Evolutionary conservation across 129 eudicot species (phyloP).

Genomic region (Flaveria trinervia): DNA sequence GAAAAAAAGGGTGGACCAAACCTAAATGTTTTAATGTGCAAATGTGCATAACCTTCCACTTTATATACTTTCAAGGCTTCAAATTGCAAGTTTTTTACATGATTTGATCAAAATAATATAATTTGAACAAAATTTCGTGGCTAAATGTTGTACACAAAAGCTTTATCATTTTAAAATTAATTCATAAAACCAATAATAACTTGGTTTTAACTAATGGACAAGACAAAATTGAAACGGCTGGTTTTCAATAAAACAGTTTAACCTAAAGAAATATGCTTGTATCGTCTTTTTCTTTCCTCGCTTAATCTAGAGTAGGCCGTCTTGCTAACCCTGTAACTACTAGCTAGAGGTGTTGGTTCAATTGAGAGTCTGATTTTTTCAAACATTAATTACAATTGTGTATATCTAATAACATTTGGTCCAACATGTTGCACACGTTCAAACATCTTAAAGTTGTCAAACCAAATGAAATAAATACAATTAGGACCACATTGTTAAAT

Average conservation of each 20-base stretch:
- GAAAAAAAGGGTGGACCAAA: slow-evolving; percentile 27
- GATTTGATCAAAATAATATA: background rate
- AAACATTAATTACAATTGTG: background rate
- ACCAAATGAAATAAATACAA: background rate
- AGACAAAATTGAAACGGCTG: no score
- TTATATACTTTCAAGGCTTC: background rate
- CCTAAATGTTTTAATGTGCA: slow-evolving; percentile 19
- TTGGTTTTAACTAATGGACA: no score
- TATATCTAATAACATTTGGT: background rate
- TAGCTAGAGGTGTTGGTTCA: background rate
- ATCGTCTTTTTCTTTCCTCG: background rate
- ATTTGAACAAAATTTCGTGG: background rate
- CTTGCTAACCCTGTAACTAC: no score
- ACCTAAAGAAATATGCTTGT: no score
- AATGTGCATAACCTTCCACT: background rate
- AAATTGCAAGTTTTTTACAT: background rate
- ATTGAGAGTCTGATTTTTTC: background rate
- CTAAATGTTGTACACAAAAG: background rate
- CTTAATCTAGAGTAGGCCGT: no score
- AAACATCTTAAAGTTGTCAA: background rate
- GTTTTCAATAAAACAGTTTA: no score
- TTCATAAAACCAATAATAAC: no score
- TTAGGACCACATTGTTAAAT: slow-evolving; percentile 29
- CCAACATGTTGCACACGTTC: background rate
- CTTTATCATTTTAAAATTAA: no score